phyloP scores from a whole-genome alignment of 495 filamentous ascomycete genomes.

The Amphirosellinia nigrospora region DNA sequence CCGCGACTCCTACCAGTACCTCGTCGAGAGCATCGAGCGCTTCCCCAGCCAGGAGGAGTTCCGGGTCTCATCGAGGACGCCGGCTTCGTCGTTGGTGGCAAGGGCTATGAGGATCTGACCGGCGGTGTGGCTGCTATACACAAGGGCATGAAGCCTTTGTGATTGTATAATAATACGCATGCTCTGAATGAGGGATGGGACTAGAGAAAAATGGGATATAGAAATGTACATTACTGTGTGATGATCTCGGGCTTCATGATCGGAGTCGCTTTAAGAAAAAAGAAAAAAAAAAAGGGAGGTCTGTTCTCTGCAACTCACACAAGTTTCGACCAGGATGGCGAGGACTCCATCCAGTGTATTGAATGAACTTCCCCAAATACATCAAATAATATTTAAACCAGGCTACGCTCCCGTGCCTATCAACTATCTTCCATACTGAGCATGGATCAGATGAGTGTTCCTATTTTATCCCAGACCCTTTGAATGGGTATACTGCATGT shows the following conservation, averaged over 20 bases:
- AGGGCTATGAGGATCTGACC: constrained; percentile 86
- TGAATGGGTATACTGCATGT: not conserved
- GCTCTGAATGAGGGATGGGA: not conserved
- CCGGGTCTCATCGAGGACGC: constrained; percentile 85
- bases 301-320: not conserved
- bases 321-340: not conserved
- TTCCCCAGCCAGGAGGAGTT: constrained; percentile 89
- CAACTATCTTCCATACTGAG: not conserved
- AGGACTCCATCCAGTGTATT: not conserved
- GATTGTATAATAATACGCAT: not conserved
- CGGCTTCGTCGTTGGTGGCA: constrained; percentile 82
- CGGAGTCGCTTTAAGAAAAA: not conserved
- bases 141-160: constrained; percentile 88
- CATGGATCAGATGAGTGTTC: not conserved
- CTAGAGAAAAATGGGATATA: not conserved
- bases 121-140: constrained; percentile 94
- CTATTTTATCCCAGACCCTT: not conserved
- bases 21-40: constrained; percentile 95
- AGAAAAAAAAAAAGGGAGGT: not conserved
- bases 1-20: constrained; percentile 94
- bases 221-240: constrained; percentile 16
- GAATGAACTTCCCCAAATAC: not conserved
- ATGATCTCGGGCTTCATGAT: not conserved
- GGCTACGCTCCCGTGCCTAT: not conserved
- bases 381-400: not conserved